A percentile compares a stretch with the other conserved stretches of the same genome.
Conservation (phyloP, 2,329 filamentous ascomycete genomes). For the Pseudogymnoascus sp. region DNA sequence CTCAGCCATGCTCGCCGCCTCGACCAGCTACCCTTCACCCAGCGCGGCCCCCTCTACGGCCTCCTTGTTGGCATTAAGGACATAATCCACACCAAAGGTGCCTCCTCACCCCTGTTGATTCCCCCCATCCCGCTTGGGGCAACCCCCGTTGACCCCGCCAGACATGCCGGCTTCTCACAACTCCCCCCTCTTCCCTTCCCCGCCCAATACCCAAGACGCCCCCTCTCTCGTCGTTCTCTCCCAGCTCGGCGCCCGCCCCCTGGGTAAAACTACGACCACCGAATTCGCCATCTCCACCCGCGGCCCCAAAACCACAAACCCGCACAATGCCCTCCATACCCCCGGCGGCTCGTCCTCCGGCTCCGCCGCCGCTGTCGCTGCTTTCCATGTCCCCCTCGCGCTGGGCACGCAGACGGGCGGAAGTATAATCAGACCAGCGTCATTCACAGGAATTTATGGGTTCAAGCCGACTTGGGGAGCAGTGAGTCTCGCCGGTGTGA, state of each 20-base stretch:
- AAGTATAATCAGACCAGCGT: conserved; percentile 55
- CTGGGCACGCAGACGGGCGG: conserved; percentile 62
- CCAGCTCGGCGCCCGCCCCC: conserved; percentile 48
- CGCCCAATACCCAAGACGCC: conserved; percentile 43
- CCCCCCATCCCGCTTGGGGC: background rate
- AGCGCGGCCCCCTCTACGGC: conserved; percentile 50
- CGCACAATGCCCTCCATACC: conserved; percentile 44
- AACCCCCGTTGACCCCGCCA: conserved; percentile 18
- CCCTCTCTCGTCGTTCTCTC: conserved; percentile 45
- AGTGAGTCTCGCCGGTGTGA: conserved; percentile 55
- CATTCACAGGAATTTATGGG: conserved; percentile 58
- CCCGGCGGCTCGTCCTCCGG: conserved; percentile 63
- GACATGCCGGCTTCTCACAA: conserved; percentile 52
- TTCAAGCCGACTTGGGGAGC: conserved; percentile 61
- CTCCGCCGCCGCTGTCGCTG: conserved; percentile 58
- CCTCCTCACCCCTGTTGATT: background rate
- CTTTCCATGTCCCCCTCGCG: conserved; percentile 53
- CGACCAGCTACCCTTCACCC: conserved; percentile 39
- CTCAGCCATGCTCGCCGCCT: conserved; percentile 43
- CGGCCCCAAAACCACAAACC: conserved; percentile 51
- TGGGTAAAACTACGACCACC: conserved; percentile 55
- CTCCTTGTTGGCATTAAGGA: conserved; percentile 54
- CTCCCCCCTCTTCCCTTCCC: conserved; percentile 45
- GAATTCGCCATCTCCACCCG: conserved; percentile 53
- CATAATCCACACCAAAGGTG: conserved; percentile 49